phyloP scores from a whole-genome alignment of 2,329 filamentous ascomycete species.

The Ophiostoma perfectum region DNA sequence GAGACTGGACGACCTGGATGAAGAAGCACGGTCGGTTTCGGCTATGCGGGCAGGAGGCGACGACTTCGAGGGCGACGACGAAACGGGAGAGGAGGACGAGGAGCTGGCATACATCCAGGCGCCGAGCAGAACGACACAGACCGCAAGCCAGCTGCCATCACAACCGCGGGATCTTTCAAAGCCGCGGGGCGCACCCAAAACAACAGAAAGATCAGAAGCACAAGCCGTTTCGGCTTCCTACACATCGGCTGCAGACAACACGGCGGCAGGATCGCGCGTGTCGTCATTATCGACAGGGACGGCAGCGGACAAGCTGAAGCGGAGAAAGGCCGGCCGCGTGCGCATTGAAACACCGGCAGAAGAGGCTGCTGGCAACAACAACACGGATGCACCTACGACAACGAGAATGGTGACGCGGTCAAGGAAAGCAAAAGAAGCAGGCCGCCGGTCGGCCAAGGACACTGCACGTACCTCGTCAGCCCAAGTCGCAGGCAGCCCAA shows the following conservation, averaged over 20 bases:
- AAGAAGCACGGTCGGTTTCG: slow-evolving; percentile 42
- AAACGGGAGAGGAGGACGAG: slow-evolving; percentile 49
- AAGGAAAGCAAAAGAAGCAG: not conserved
- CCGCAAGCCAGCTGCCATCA: not conserved
- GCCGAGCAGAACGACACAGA: slow-evolving; percentile 42
- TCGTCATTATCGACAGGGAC: not conserved
- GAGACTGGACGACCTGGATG: slow-evolving; percentile 61
- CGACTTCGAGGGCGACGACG: slow-evolving; percentile 37
- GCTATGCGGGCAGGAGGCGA: slow-evolving; percentile 32
- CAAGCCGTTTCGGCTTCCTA: not conserved
- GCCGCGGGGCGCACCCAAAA: not conserved
- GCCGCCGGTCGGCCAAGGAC: not conserved
- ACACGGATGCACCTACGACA: slow-evolving; percentile 16
- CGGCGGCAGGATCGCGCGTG: not conserved
- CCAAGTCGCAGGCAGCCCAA: not conserved
- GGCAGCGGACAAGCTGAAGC: not conserved
- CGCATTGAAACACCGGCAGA: slow-evolving; percentile 13
- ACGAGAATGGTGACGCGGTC: slow-evolving; percentile 20
- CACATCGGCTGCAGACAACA: not conserved
- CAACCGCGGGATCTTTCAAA: not conserved
- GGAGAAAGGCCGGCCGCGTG: slow-evolving; percentile 16
- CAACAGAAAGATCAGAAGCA: not conserved
- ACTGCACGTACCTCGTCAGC: not conserved
- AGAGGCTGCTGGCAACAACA: not conserved
- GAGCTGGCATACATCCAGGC: slow-evolving; percentile 49